These are phyloP conservation scores for Bondarzewia mesenterica DNA, from an alignment of 1,284 basidiomycete genomes.

Conservation along the genomic window DNA sequence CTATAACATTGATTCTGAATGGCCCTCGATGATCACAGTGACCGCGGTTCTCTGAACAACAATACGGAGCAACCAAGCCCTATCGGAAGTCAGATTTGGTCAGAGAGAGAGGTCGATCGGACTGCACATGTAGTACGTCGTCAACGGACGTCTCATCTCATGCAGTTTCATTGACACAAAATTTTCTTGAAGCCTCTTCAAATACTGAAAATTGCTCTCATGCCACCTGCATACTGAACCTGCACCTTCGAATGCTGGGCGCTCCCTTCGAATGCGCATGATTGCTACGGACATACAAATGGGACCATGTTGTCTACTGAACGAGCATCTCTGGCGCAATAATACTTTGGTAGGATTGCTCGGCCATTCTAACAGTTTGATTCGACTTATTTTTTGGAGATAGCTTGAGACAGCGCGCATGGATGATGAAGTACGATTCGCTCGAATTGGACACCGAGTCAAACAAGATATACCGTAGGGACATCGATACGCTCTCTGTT, in stretches of 20 bases:
- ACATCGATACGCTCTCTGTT: background rate
- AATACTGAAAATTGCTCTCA: background rate
- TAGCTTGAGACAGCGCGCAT: background rate
- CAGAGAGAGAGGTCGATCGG: too few relatives aligned
- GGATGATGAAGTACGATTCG: background rate
- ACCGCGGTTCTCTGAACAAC: too few relatives aligned
- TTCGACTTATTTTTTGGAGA: background rate
- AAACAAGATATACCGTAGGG: background rate
- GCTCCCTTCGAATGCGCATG: background rate
- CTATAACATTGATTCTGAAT: too few relatives aligned
- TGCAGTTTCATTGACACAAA: too few relatives aligned
- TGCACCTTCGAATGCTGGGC: background rate
- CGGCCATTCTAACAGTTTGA: background rate
- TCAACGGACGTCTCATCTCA: too few relatives aligned
- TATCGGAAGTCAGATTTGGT: too few relatives aligned
- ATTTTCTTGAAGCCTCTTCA: too few relatives aligned
- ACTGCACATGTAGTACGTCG: too few relatives aligned
- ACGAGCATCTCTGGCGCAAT: background rate
- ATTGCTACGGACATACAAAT: background rate
- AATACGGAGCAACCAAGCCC: too few relatives aligned
- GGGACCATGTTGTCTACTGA: background rate
- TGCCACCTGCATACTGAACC: too few relatives aligned
- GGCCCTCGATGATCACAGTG: too few relatives aligned
- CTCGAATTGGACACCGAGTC: background rate
- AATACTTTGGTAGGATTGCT: background rate